Conservation (phyloP, 176 grass and related monocot species). For the Musa troglodytarum region DNA sequence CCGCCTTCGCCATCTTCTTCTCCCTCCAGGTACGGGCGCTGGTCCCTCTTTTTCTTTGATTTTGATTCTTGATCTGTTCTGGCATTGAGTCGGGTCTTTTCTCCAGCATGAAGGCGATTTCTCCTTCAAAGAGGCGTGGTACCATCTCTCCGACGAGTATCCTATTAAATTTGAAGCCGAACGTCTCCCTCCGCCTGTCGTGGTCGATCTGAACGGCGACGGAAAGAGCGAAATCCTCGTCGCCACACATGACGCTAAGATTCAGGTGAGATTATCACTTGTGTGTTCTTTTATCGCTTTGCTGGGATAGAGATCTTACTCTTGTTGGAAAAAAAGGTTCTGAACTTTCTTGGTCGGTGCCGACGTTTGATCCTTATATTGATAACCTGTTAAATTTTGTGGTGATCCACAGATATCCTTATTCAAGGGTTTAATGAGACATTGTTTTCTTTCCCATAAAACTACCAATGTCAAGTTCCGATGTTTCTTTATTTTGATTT, state of each 20-base stretch:
- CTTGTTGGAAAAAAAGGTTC: neutral
- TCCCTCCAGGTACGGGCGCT: slow-evolving; percentile 44
- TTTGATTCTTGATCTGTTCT: neutral
- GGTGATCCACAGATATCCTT: neutral
- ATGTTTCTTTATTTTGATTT: no score
- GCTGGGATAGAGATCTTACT: neutral
- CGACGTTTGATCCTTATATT: no score
- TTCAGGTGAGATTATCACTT: slow-evolving; percentile 42
- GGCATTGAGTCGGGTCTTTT: neutral
- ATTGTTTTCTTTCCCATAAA: neutral
- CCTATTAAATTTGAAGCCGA: slow-evolving; percentile 86
- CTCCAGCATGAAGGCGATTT: slow-evolving; percentile 78
- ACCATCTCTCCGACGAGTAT: slow-evolving; percentile 76
- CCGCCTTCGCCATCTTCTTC: slow-evolving; percentile 96
- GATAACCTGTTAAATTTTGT: neutral
- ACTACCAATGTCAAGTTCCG: neutral
- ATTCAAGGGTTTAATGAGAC: neutral
- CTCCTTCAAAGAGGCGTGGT: slow-evolving; percentile 84
- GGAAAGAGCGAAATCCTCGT: slow-evolving; percentile 81
- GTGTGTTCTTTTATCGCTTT: neutral
- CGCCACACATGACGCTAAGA: slow-evolving; percentile 82
- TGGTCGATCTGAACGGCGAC: slow-evolving; percentile 87
- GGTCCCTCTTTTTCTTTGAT: neutral
- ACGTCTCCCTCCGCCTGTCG: slow-evolving; percentile 66
- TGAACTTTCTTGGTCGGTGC: neutral